phyloP scores from a whole-genome alignment of 164 flowering plant species.

The Kalanchoe fedtschenkoi region DNA sequence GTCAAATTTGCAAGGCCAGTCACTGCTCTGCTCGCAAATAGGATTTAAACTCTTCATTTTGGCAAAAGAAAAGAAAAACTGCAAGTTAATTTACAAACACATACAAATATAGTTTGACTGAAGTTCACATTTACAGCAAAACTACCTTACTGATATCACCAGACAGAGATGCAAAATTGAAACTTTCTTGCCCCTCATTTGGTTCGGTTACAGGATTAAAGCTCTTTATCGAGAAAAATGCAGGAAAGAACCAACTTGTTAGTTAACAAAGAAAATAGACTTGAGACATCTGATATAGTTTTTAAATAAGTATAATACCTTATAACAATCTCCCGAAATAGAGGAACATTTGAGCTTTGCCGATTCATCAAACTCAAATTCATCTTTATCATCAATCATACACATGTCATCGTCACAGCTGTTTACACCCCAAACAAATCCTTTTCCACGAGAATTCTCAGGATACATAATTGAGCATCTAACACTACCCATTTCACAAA shows the following conservation, averaged over 20 bases:
- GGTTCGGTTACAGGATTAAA: slow-evolving; percentile 1
- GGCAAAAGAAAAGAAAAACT: slow-evolving; percentile 1
- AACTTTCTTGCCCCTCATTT: background rate
- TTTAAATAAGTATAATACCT: slow-evolving; percentile 33
- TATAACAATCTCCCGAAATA: slow-evolving; percentile 28
- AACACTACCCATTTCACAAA: slow-evolving; percentile 26
- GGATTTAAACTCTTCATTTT: slow-evolving; percentile 51
- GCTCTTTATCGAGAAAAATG: background rate
- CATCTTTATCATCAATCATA: slow-evolving; percentile 41
- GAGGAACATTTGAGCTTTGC: slow-evolving; percentile 14
- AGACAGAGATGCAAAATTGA: slow-evolving; percentile 1
- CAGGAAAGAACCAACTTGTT: background rate
- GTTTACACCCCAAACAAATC: slow-evolving; percentile 25
- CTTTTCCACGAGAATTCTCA: slow-evolving; percentile 24
- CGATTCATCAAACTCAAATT: slow-evolving; percentile 22
- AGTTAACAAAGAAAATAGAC: background rate
- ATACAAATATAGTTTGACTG: too few relatives aligned
- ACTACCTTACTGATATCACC: slow-evolving; percentile 6
- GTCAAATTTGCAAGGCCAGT: slow-evolving; percentile 50
- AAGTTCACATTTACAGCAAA: too few relatives aligned
- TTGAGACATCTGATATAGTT: background rate
- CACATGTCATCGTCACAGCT: slow-evolving; percentile 62
- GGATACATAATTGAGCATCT: slow-evolving; percentile 45
- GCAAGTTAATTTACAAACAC: too few relatives aligned
- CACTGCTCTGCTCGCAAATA: slow-evolving; percentile 51